phyloP scores from a whole-genome alignment of 2,329 filamentous ascomycete genomes.

The Coniochaeta sp. region DNA sequence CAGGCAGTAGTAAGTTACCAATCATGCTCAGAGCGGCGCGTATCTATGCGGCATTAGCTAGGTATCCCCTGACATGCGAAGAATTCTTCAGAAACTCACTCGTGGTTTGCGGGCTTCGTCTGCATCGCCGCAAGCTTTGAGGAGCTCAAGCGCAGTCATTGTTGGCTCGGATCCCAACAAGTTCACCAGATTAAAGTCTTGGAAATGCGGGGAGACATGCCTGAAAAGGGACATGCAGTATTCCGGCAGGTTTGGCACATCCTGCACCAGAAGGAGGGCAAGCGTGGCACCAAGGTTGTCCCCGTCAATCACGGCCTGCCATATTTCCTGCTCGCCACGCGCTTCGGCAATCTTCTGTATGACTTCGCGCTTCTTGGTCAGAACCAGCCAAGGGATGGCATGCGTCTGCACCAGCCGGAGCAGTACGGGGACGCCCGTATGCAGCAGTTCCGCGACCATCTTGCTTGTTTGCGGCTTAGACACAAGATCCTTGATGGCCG shows the following conservation, averaged over 20 bases:
- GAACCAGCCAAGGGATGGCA: constrained; percentile 79
- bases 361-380: constrained; percentile 69
- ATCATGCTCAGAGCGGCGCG: constrained; percentile 40
- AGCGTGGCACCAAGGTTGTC: constrained; percentile 52
- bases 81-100: constrained; percentile 36
- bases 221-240: constrained; percentile 63
- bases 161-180: constrained; percentile 71
- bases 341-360: constrained; percentile 76
- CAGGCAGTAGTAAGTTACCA: constrained; percentile 19
- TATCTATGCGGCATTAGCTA: constrained; percentile 30
- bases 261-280: constrained; percentile 52
- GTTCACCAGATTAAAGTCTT: constrained; percentile 56
- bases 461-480: constrained; percentile 75
- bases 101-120: constrained; percentile 47
- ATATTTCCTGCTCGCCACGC: constrained; percentile 60
- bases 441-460: constrained; percentile 72
- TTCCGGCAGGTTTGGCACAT: constrained; percentile 49
- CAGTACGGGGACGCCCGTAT: constrained; percentile 67
- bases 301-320: constrained; percentile 45
- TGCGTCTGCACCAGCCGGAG: constrained; percentile 70
- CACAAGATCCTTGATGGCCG: constrained; percentile 74
- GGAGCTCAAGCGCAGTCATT: constrained; percentile 68
- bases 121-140: constrained; percentile 71
- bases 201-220: constrained; percentile 64
- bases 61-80: constrained; percentile 6